Evolutionary conservation across 768 basidiomycete species (phyloP).

Genomic region (Steccherinum ochraceum): DNA sequence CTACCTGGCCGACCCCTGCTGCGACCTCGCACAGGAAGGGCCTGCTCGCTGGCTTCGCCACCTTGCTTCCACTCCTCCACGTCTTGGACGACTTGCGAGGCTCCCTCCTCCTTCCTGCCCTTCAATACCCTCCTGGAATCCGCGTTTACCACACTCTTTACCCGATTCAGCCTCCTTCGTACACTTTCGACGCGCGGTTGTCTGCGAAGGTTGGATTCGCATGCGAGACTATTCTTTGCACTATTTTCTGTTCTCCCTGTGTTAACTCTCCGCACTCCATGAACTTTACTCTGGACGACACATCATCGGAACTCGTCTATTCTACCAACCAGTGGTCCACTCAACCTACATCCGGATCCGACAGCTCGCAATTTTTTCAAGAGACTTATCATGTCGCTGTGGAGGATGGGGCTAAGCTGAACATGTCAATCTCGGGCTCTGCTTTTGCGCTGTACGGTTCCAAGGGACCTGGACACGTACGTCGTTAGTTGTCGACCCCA

Average conservation of each 20-base stretch:
- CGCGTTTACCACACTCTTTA: too few species aligned
- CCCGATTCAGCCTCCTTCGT: too few species aligned
- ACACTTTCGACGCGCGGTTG: too few species aligned
- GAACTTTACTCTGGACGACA: constrained; percentile 27
- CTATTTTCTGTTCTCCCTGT: neutral
- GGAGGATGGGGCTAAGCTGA: constrained; percentile 16
- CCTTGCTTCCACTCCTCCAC: neutral
- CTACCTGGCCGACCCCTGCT: neutral
- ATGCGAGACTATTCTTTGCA: neutral
- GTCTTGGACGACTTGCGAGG: neutral
- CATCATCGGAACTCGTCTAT: constrained; percentile 17
- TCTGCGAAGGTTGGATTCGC: neutral
- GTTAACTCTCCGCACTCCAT: neutral
- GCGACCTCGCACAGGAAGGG: neutral
- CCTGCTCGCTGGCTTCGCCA: neutral
- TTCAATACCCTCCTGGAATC: too few species aligned
- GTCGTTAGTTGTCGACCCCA: constrained; percentile 1
- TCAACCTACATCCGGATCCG: constrained; percentile 16
- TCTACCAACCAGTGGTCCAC: constrained; percentile 17
- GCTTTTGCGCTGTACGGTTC: constrained; percentile 22
- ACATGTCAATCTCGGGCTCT: constrained; percentile 16
- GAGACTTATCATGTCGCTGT: constrained; percentile 22
- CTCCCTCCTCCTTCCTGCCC: neutral
- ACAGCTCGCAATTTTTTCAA: constrained; percentile 17
- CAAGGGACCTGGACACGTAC: constrained; percentile 23